Base-by-base conservation (phyloP, 2,329 filamentous ascomycete species). In the Pseudopithomyces maydicus region DNA sequence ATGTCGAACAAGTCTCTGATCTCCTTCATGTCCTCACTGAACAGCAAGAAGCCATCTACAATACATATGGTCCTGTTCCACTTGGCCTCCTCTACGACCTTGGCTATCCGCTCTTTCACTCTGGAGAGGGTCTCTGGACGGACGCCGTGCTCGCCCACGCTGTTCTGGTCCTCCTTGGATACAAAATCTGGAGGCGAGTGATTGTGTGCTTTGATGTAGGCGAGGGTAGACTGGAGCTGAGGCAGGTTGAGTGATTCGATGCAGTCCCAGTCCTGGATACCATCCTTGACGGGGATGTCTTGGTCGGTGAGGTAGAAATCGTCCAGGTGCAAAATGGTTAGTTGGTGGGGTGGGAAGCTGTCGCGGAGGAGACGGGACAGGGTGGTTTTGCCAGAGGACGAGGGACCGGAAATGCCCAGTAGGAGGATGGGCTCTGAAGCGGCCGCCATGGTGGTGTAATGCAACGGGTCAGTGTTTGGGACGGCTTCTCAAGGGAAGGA, bases 331-430 rank as follows among this genome's bases (percentile, higher is more conserved):
- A 99, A 83, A 69, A 98, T 90, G 70, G 92, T 94, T 15, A 87
- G 61, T n/a, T 65, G 64, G 15, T 61, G 50, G 12, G 69, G 63
- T 8, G 88, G 88, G 69, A 97, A 92, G 63, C 96, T 88, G 71
- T 91, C 87, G 56, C 92, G 88, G 17, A 99, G 82, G 12, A 97
- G 83, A 2, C 94, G 86, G 19, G 92, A 90, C 14, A 99, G 85
- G 2, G 95, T 98, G 2, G 95, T 98, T 80, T 99, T 99, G 58
- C 95, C 95, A 67, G 90, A 94, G 3, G 90, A 96, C 1, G 94
- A 97, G 62, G 90, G 91, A 54, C 95, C 95, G 38, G 91, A 96
- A 56, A 98, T 87, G 57, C 88, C 92, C 53, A 98, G 80, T 42
- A 97, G 80, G 58, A 94, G 73, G 47, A 80, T 55, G 59, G 57